Evolutionary conservation across 2,329 filamentous ascomycete species (phyloP).

Genomic region (Cordyceps militaris): DNA sequence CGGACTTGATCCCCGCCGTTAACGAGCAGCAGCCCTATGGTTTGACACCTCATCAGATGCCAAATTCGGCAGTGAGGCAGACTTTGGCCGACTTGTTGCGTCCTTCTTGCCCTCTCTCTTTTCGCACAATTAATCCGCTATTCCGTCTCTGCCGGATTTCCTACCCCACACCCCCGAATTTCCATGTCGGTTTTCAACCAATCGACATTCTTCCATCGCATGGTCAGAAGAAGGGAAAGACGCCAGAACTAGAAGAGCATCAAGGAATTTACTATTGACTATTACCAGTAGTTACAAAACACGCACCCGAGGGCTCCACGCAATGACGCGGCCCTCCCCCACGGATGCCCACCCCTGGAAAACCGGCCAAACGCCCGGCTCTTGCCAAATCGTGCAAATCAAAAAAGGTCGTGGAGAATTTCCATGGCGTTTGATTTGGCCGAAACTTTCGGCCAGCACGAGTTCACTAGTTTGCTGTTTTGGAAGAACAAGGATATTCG

Average conservation of each 20-base stretch:
- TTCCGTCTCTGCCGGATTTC: too few species aligned
- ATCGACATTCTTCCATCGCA: not conserved
- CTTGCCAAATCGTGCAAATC: not conserved
- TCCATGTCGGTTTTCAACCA: not conserved
- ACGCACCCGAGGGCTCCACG: not conserved
- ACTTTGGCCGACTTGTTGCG: not conserved
- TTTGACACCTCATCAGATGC: not conserved
- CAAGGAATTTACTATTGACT: too few species aligned
- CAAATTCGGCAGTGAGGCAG: not conserved
- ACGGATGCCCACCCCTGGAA: not conserved
- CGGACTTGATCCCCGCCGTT: not conserved
- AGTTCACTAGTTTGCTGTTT: not conserved
- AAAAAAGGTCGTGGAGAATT: not conserved
- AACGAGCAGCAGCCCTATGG: not conserved
- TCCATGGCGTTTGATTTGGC: not conserved
- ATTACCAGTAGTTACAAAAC: not conserved
- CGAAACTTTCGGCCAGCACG: not conserved
- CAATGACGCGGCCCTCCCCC: conserved; percentile 9
- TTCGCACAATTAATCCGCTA: too few species aligned
- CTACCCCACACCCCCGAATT: too few species aligned
- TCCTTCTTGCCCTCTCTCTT: not conserved
- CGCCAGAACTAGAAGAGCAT: not conserved
- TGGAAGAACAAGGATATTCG: not conserved
- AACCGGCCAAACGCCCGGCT: conserved; percentile 6
- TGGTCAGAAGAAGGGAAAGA: not conserved